Conservation (phyloP, 176 grass and related monocot genomes). For the Olyra latifolia region DNA sequence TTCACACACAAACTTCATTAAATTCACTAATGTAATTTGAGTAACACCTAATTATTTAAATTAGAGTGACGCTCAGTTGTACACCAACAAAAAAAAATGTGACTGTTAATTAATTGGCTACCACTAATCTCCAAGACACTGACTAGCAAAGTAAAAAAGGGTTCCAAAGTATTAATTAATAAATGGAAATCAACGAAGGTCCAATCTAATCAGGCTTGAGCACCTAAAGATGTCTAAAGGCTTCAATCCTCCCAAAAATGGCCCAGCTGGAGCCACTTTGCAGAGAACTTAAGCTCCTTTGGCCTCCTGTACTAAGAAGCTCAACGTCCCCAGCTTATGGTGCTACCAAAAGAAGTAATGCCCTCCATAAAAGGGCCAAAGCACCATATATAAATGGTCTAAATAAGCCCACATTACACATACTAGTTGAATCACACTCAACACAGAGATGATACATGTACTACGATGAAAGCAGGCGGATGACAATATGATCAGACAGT, state of each 20-base stretch:
- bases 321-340: neutral
- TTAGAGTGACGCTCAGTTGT: neutral
- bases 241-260: neutral
- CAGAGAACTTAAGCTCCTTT: neutral
- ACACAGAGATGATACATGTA: neutral
- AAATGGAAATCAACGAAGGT: neutral
- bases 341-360: neutral
- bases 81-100: neutral
- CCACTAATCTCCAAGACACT: neutral
- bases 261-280: neutral
- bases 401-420: neutral
- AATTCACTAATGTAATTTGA: neutral
- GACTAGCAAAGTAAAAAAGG: neutral
- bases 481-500: neutral
- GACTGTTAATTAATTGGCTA: neutral
- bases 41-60: neutral
- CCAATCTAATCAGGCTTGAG: neutral
- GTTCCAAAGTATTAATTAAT: neutral
- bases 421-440: neutral
- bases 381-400: neutral
- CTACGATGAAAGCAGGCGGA: neutral
- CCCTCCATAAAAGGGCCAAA: neutral
- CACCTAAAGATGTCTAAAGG: neutral
- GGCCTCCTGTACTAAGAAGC: neutral
- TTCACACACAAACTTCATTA: neutral